Percentiles rank a stretch among this genome's conserved stretches.
Evolutionary conservation across 1,139 yeast species (phyloP).

Genomic region (Eremothecium sinecaudum): DNA sequence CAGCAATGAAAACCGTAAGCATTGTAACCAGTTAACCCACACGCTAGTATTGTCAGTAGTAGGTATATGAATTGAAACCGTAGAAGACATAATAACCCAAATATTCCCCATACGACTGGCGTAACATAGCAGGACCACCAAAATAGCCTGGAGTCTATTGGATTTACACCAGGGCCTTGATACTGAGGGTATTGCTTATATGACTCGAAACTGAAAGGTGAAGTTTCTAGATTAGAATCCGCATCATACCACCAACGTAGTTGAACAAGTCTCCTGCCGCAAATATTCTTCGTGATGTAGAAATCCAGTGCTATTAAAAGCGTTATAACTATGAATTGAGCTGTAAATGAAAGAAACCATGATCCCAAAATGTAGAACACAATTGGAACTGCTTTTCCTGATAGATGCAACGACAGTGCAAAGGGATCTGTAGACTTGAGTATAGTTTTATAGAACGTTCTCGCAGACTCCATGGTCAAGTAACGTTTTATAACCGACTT

Average conservation of each 20-base stretch:
- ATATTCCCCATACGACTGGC: constrained; percentile 64
- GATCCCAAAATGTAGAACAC: constrained; percentile 29
- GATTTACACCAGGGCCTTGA: constrained; percentile 52
- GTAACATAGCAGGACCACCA: constrained; percentile 72
- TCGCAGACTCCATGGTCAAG: constrained; percentile 27
- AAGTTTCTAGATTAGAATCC: constrained; percentile 29
- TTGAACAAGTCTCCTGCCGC: constrained; percentile 85
- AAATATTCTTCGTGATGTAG: constrained; percentile 86
- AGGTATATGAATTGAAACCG: constrained; percentile 72
- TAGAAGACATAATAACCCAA: constrained; percentile 68
- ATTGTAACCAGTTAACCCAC: constrained; percentile 66
- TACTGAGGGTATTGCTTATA: constrained; percentile 23
- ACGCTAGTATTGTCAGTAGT: constrained; percentile 53
- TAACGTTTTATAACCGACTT: too few species aligned
- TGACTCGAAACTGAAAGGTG: constrained; percentile 27
- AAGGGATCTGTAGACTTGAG: constrained; percentile 31
- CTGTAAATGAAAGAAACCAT: constrained; percentile 27
- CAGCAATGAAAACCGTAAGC: constrained; percentile 85
- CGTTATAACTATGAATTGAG: constrained; percentile 63
- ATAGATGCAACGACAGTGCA: constrained; percentile 23
- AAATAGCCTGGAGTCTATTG: constrained; percentile 81
- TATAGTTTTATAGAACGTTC: constrained; percentile 28
- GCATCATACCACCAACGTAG: constrained; percentile 89
- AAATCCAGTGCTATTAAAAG: constrained; percentile 78
- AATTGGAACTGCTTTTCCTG: constrained; percentile 28